A percentile compares a stretch with the other conserved stretches of the same genome.
phyloP scores from a whole-genome alignment of 345 rosid genomes.

The Populus simonii region DNA sequence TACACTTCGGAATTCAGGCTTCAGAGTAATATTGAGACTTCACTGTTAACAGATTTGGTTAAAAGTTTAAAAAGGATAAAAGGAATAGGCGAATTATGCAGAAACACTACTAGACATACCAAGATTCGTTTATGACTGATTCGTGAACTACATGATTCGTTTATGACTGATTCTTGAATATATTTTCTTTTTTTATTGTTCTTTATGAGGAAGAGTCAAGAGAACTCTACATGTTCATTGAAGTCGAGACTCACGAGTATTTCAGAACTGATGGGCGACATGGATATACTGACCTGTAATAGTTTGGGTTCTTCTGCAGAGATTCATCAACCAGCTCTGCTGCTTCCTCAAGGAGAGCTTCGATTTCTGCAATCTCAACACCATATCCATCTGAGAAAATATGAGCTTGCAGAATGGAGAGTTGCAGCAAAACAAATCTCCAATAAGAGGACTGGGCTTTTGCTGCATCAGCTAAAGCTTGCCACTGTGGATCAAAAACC shows the following conservation, averaged over 20 bases:
- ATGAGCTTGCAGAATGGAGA: slow-evolving; percentile 68
- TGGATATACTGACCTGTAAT: slow-evolving; percentile 57
- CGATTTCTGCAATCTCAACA: slow-evolving; percentile 72
- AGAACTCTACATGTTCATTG: neutral
- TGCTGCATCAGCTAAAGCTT: slow-evolving; percentile 75
- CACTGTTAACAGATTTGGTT: neutral
- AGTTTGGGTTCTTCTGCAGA: slow-evolving; percentile 68
- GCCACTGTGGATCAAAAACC: slow-evolving; percentile 59
- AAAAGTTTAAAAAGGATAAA: neutral
- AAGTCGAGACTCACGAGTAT: neutral
- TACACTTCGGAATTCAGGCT: neutral
- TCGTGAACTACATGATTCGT: neutral
- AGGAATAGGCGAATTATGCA: neutral
- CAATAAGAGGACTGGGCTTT: slow-evolving; percentile 71
- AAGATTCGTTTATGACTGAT: neutral
- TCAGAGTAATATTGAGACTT: neutral
- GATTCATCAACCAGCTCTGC: slow-evolving; percentile 91
- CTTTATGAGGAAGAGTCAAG: too few species aligned
- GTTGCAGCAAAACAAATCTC: slow-evolving; percentile 83
- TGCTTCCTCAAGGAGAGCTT: slow-evolving; percentile 87
- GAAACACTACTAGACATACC: neutral
- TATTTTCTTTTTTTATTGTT: neutral
- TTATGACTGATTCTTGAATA: neutral
- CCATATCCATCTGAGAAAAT: slow-evolving; percentile 46
- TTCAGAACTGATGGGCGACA: too few species aligned